Evolutionary conservation across 1,284 basidiomycete species (phyloP), one percentile per base, ranked within the genome.

Genomic region (Puccinia horiana): DNA sequence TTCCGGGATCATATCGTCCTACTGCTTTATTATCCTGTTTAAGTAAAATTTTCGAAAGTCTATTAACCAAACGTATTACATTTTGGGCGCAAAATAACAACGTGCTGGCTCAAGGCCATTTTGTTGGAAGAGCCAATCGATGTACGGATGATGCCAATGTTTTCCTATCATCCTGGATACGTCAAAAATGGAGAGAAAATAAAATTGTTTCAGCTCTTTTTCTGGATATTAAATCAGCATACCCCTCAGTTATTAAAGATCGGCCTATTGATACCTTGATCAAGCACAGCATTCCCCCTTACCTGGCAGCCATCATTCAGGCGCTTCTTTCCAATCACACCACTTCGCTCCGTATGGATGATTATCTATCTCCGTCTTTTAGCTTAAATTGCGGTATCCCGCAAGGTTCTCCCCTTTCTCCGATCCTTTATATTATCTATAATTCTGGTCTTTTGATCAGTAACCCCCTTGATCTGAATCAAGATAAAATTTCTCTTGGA

Each of bases 201-300:
- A n/a, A n/a, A n/a, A n/a, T n/a, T n/a, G n/a, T n/a, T n/a, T n/a
- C n/a, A n/a, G n/a, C n/a, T n/a, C 35, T 32, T 23, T 37, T 76
- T 37, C 52, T 76, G 35, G 73, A 76, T 42, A 26, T 76, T 12
- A 76, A 76, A 61, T 76, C 74, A n/a, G 74, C 74, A 37, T 76
- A 58, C 18, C 73, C 56, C 11, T 32, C 35, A 37, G 32, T 58
- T 8, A 26, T 29, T 20, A 76, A 61, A 42, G 56, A 76, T 12
- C 16, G 75, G 26, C 14, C 63, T 5, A 26, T 9, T 20, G 20
- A 76, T 29, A 23, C 35, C 32, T 44, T 63, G 4, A 23, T 3
- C 9, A 3, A 63, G 40, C 4, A 58, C 1, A 12, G 42, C 4
- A 58, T 49, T 42, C 56, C 75, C 12, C 1, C 20, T 2, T 76